Conservation (phyloP, 2,329 filamentous ascomycete genomes). For the Berkeleyomyces basicola region DNA sequence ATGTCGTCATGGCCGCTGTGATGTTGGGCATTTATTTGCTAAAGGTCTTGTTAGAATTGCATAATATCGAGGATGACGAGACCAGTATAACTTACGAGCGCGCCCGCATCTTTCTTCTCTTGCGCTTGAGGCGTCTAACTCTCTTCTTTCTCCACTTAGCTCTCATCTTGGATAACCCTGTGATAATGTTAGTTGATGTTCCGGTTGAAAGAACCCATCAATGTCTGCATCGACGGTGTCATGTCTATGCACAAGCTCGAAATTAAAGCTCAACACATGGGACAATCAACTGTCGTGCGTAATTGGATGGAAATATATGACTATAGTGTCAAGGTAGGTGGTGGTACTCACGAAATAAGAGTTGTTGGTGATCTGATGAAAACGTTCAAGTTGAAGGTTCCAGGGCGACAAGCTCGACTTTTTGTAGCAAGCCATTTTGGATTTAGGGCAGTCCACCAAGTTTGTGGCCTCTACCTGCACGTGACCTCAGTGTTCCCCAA, state of each 20-base stretch:
- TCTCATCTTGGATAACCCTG: constrained; percentile 49
- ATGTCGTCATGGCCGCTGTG: constrained; percentile 37
- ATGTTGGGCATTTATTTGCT: constrained; percentile 54
- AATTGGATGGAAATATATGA: not conserved
- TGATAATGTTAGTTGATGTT: constrained; percentile 16
- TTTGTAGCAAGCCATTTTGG: constrained; percentile 13
- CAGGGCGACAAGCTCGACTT: constrained; percentile 6
- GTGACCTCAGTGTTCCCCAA: constrained; percentile 1
- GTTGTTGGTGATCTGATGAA: constrained; percentile 12
- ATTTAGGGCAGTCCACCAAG: constrained; percentile 13
- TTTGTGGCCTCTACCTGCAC: constrained; percentile 13
- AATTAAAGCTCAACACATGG: not conserved
- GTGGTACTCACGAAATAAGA: constrained; percentile 14
- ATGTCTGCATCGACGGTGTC: not conserved
- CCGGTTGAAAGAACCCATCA: not conserved
- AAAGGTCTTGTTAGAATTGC: constrained; percentile 1
- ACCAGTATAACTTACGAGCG: constrained; percentile 57
- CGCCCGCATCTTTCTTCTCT: constrained; percentile 99
- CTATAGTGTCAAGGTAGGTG: not conserved
- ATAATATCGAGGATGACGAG: not conserved
- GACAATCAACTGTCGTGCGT: not conserved
- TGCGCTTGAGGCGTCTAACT: constrained; percentile 96
- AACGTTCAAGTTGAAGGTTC: constrained; percentile 3
- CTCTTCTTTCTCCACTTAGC: constrained; percentile 99
- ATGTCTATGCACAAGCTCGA: not conserved